phyloP scores from a whole-genome alignment of 495 filamentous ascomycete species.

The Penicillium diatomitis region DNA sequence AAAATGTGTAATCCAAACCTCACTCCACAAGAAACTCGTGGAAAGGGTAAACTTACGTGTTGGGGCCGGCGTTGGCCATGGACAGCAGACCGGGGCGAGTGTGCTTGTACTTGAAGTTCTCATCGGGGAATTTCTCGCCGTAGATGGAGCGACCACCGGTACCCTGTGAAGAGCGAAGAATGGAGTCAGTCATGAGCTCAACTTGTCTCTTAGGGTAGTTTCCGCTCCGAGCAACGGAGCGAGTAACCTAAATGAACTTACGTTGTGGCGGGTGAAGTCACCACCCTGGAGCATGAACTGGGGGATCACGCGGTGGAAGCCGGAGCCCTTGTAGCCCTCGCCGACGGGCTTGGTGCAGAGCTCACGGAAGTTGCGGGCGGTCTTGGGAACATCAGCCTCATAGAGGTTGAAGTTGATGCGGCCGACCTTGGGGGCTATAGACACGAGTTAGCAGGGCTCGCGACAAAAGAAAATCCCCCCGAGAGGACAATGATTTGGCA shows the following conservation, averaged over 20 bases:
- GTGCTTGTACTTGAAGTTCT: slow-evolving; percentile 87
- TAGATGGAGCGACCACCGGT: slow-evolving; percentile 97
- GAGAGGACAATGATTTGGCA: neutral
- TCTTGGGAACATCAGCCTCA: slow-evolving; percentile 83
- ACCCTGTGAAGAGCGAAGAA: slow-evolving; percentile 33
- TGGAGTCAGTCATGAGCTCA: neutral
- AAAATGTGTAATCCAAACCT: too few relatives aligned
- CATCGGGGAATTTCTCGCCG: slow-evolving; percentile 93
- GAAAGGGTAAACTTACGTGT: slow-evolving; percentile 47
- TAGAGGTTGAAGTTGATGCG: slow-evolving; percentile 88
- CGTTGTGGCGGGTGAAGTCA: slow-evolving; percentile 92
- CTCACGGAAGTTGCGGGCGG: slow-evolving; percentile 89
- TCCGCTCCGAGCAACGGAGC: neutral
- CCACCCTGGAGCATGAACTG: slow-evolving; percentile 99
- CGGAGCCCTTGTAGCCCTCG: slow-evolving; percentile 77
- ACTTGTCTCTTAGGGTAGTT: neutral
- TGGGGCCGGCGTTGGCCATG: slow-evolving; percentile 95
- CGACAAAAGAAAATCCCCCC: neutral
- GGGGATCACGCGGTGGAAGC: slow-evolving; percentile 96
- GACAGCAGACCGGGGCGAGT: slow-evolving; percentile 79
- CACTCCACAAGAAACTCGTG: neutral
- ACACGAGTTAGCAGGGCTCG: neutral
- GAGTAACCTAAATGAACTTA: slow-evolving; percentile 30
- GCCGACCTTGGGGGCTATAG: slow-evolving; percentile 54
- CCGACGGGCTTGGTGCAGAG: slow-evolving; percentile 93